A percentile compares a stretch with the other conserved stretches of the same genome.
Conservation (phyloP, 495 filamentous ascomycete species). For the Cercophora newfieldiana region DNA sequence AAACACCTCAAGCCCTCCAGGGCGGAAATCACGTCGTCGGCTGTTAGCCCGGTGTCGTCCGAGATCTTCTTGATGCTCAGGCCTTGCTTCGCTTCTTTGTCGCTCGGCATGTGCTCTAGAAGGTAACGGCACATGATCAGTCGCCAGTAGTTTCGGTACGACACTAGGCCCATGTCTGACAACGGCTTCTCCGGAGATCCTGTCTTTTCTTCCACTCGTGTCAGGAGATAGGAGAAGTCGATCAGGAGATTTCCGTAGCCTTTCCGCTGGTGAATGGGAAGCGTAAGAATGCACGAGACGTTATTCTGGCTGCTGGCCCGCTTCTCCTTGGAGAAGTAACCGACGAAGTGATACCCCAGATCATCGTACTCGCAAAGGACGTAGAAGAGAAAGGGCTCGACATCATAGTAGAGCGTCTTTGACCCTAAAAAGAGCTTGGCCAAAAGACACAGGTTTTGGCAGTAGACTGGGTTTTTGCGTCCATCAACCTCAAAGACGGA, state of each 20-base stretch:
- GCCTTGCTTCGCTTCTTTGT: slow-evolving; percentile 56
- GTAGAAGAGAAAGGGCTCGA: slow-evolving; percentile 97
- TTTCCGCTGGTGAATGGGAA: slow-evolving; percentile 95
- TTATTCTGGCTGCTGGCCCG: slow-evolving; percentile 93
- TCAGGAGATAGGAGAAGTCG: slow-evolving; percentile 96
- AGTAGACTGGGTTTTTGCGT: slow-evolving; percentile 94
- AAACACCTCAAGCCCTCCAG: slow-evolving; percentile 86
- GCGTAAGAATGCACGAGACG: slow-evolving; percentile 92
- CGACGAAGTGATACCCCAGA: slow-evolving; percentile 92
- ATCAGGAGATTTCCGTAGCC: slow-evolving; percentile 96
- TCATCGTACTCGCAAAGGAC: slow-evolving; percentile 97
- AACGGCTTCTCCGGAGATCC: slow-evolving; percentile 97
- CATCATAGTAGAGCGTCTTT: slow-evolving; percentile 97
- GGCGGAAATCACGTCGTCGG: slow-evolving; percentile 92
- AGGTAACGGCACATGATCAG: slow-evolving; percentile 78
- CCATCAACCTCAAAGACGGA: slow-evolving; percentile 98
- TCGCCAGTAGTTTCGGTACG: slow-evolving; percentile 96
- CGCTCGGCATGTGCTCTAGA: slow-evolving; percentile 46
- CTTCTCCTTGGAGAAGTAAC: slow-evolving; percentile 99
- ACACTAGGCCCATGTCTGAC: slow-evolving; percentile 95
- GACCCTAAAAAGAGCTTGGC: slow-evolving; percentile 96
- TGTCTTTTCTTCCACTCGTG: slow-evolving; percentile 87
- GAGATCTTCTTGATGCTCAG: slow-evolving; percentile 80
- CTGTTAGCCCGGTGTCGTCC: slow-evolving; percentile 88
- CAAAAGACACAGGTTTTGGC: slow-evolving; percentile 93